These are phyloP conservation scores for Scutellaria barbata DNA, from an alignment of 257 asterid genomes.

Conservation along the genomic window DNA sequence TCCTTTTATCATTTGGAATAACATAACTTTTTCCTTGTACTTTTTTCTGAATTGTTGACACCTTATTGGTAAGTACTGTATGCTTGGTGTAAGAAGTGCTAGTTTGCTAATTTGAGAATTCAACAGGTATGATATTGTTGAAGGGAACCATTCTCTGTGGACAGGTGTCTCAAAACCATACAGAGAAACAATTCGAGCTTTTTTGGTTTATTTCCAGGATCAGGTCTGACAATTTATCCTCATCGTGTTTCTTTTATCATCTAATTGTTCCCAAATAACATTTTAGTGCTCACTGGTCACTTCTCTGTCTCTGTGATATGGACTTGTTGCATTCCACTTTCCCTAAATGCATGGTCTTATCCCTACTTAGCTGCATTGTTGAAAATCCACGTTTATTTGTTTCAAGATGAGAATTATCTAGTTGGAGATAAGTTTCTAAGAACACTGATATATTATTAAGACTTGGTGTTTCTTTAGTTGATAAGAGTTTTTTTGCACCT, in stretches of 20 bases:
- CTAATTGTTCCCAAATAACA: not conserved
- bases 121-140: conserved; percentile 89
- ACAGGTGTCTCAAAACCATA: conserved; percentile 91
- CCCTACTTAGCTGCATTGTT: not conserved
- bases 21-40: conserved; percentile 8
- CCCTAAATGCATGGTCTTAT: not conserved
- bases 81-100: conserved; percentile 31
- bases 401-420: conserved; percentile 11
- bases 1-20: conserved; percentile 13
- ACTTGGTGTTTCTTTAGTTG: not conserved
- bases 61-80: conserved; percentile 27
- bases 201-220: conserved; percentile 90
- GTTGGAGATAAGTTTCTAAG: not conserved
- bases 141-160: conserved; percentile 90
- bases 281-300: not conserved
- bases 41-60: conserved; percentile 24
- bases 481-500: conserved; percentile 3
- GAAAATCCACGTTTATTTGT: not conserved
- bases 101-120: conserved; percentile 40
- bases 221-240: conserved; percentile 60
- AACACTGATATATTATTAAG: not conserved
- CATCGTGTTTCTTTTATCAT: conserved; percentile 12
- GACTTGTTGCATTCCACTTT: conserved; percentile 2
- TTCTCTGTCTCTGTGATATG: conserved; percentile 3
- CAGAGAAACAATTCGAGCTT: conserved; percentile 95